Conservation (phyloP, 306 rosid genomes). For the Geum urbanum region DNA sequence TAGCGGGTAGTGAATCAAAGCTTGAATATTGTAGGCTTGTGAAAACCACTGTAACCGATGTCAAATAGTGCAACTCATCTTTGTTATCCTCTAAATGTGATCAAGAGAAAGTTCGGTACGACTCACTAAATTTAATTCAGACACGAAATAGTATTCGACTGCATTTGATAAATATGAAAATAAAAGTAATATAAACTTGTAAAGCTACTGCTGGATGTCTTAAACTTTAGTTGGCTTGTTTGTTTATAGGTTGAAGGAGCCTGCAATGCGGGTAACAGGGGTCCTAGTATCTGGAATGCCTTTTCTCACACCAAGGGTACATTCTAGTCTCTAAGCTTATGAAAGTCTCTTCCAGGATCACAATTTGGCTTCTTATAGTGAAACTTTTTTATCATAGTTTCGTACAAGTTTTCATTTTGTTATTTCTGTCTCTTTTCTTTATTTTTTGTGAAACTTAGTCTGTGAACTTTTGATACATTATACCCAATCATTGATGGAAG, state of each 20-base stretch:
- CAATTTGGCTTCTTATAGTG: neutral
- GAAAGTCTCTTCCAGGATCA: constrained; percentile 2
- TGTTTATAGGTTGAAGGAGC: constrained; percentile 81
- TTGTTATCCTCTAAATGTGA: neutral
- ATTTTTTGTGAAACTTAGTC: constrained; percentile 15
- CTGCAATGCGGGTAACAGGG: constrained; percentile 68
- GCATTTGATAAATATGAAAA: neutral
- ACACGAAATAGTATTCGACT: neutral
- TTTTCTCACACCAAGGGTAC: constrained; percentile 69
- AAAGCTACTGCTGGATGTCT: neutral
- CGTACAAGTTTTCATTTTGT: neutral
- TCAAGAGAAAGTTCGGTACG: neutral
- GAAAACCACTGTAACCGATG: too few species aligned
- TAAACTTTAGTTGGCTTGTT: constrained; percentile 22
- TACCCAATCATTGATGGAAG: constrained; percentile 69
- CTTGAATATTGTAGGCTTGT: neutral
- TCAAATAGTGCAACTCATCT: neutral
- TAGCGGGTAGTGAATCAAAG: neutral
- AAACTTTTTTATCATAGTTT: neutral
- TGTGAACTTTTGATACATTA: constrained; percentile 29
- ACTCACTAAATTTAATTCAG: neutral
- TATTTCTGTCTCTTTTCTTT: neutral
- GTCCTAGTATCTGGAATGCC: constrained; percentile 87
- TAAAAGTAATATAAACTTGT: neutral
- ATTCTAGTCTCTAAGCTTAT: constrained; percentile 1